Evolutionary conservation across 352 stramenopile genomes (phyloP).

Genomic region (Phytopythium oedochilum): DNA sequence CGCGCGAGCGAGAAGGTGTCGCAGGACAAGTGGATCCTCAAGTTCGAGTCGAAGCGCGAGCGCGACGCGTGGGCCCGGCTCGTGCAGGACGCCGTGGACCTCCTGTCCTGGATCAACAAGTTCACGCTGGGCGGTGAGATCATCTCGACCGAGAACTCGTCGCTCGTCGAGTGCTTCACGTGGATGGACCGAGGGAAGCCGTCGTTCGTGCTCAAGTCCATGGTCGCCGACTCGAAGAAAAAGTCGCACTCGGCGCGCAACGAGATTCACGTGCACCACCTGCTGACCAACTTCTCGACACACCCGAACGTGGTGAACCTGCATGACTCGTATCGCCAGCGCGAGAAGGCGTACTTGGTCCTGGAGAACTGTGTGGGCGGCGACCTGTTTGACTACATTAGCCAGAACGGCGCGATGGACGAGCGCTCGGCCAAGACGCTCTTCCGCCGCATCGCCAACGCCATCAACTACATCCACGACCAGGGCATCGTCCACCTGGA

Average conservation of each 20-base stretch:
- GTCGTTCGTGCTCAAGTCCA: slow-evolving; percentile 66
- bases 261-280: slow-evolving; percentile 59
- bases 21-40: slow-evolving; percentile 58
- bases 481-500: slow-evolving; percentile 67
- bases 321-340: slow-evolving; percentile 57
- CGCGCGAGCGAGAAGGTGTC: slow-evolving; percentile 22
- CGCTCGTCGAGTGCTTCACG: slow-evolving; percentile 55
- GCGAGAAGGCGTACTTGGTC: slow-evolving; percentile 58
- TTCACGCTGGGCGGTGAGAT: slow-evolving; percentile 57
- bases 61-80: slow-evolving; percentile 57
- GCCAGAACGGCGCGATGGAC: slow-evolving; percentile 41
- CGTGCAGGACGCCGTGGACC: slow-evolving; percentile 57
- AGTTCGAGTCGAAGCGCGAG: slow-evolving; percentile 71
- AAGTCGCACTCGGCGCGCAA: slow-evolving; percentile 40
- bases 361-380: slow-evolving; percentile 59
- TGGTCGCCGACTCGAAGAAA: slow-evolving; percentile 44
- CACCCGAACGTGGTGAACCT: slow-evolving; percentile 65
- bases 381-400: slow-evolving; percentile 60
- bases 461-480: slow-evolving; percentile 50
- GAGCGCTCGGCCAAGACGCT: slow-evolving; percentile 41
- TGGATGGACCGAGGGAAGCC: slow-evolving; percentile 51
- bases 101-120: slow-evolving; percentile 66
- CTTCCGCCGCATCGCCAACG: slow-evolving; percentile 46
- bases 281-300: slow-evolving; percentile 64
- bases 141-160: slow-evolving; percentile 49